Conservation (phyloP, 768 basidiomycete species). For the Ramaria rubella region DNA sequence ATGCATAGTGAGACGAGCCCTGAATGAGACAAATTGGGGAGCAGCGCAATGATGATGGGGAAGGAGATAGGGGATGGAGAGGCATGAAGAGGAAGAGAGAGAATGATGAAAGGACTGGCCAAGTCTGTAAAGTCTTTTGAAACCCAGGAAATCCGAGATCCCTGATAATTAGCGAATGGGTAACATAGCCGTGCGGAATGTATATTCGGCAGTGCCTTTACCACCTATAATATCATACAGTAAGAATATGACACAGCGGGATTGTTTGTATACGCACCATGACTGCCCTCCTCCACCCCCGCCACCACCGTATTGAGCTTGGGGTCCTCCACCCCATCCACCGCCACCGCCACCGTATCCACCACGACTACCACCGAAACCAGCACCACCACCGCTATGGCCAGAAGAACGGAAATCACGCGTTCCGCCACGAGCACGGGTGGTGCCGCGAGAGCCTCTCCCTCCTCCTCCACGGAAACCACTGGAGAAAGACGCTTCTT, state of each 20-base stretch:
- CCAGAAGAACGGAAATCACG: constrained; percentile 36
- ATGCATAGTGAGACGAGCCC: constrained; percentile 11
- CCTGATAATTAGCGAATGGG: background rate
- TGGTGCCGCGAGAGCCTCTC: constrained; percentile 40
- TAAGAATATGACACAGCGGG: background rate
- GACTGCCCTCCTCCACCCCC: constrained; percentile 12
- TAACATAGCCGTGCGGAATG: background rate
- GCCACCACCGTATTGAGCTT: constrained; percentile 22
- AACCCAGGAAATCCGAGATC: background rate
- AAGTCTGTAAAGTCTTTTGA: background rate
- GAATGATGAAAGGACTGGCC: constrained; percentile 1
- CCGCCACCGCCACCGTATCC: constrained; percentile 26
- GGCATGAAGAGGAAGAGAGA: background rate
- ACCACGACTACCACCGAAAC: constrained; percentile 31
- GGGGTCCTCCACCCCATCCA: constrained; percentile 6
- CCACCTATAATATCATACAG: constrained; percentile 51
- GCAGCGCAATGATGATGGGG: constrained; percentile 7
- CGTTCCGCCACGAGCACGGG: constrained; percentile 48
- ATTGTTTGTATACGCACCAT: constrained; percentile 1
- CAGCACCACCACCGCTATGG: constrained; percentile 29
- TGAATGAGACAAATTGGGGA: constrained; percentile 9
- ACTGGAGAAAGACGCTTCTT: constrained; percentile 70
- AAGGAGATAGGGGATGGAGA: too few species aligned
- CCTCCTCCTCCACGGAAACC: constrained; percentile 41
- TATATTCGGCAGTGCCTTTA: constrained; percentile 25